A percentile compares a stretch with the other conserved stretches of the same genome.
phyloP scores from a whole-genome alignment of 768 basidiomycete genomes.

The Termitomyces sp. region DNA sequence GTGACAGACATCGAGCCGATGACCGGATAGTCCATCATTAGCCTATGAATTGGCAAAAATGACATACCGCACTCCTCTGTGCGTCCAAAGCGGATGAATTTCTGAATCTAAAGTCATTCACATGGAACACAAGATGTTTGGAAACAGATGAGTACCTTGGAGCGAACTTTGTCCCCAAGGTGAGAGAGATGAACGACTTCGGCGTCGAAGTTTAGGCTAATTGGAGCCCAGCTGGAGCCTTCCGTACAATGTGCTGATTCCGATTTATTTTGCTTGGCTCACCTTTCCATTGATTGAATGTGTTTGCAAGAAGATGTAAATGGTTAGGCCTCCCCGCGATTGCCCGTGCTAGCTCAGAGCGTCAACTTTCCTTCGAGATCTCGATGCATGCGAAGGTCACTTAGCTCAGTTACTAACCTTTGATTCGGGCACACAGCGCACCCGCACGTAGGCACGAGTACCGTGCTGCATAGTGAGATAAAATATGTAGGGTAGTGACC shows the following conservation, averaged over 20 bases:
- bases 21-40: constrained; percentile 25
- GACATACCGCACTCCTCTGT: constrained; percentile 57
- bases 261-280: not conserved
- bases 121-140: not conserved
- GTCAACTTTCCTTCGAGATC: constrained; percentile 67
- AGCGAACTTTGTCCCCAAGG: constrained; percentile 44
- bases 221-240: not conserved
- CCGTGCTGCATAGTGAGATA: constrained; percentile 30
- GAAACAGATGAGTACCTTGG: constrained; percentile 34
- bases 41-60: constrained; percentile 1
- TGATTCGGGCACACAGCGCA: constrained; percentile 72
- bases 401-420: constrained; percentile 49
- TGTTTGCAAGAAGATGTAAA: constrained; percentile 8
- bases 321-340: constrained; percentile 47
- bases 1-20: constrained; percentile 49
- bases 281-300: constrained; percentile 27
- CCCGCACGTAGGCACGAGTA: constrained; percentile 62
- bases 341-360: constrained; percentile 69
- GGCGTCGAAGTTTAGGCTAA: constrained; percentile 37
- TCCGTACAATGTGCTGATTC: not conserved
- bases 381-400: constrained; percentile 50
- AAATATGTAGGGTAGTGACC: constrained; percentile 10
- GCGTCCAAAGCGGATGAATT: constrained; percentile 48
- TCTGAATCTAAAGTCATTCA: constrained; percentile 43
- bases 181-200: constrained; percentile 41